These are phyloP conservation scores for Bromus sterilis DNA, from an alignment of 176 grass and related monocot genomes.

Conservation along the genomic window DNA sequence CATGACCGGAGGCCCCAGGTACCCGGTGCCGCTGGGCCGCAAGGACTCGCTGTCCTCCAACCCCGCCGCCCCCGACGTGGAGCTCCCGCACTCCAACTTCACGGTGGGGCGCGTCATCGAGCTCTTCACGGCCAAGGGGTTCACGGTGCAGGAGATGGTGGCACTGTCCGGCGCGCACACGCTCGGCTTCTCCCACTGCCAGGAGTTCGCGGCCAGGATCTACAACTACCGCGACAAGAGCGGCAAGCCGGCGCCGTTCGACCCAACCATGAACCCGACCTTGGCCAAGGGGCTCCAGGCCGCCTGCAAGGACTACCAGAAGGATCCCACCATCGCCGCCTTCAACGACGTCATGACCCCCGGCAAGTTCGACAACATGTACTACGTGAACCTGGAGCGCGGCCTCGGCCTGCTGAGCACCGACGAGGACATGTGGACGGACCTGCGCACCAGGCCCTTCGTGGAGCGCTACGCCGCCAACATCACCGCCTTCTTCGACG, in stretches of 20 bases:
- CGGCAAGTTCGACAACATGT: conserved; percentile 73
- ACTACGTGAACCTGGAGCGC: conserved; percentile 69
- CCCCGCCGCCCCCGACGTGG: conserved; percentile 26
- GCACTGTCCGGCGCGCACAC: conserved; percentile 70
- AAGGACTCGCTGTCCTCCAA: conserved; percentile 59
- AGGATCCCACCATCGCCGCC: conserved; percentile 41
- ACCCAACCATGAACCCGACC: conserved; percentile 43
- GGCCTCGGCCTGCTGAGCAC: conserved; percentile 59
- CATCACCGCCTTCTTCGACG: conserved; percentile 57
- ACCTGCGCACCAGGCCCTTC: conserved; percentile 53
- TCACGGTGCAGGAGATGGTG: conserved; percentile 57
- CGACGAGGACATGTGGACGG: conserved; percentile 56
- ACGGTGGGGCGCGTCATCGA: conserved; percentile 28
- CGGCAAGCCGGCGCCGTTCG: conserved; percentile 26
- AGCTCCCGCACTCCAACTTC: conserved; percentile 48
- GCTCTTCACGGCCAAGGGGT: conserved; percentile 41
- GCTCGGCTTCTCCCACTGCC: conserved; percentile 69
- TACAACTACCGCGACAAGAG: conserved; percentile 23
- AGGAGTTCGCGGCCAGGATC: conserved; percentile 55
- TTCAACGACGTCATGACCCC: conserved; percentile 86
- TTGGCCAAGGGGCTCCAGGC: conserved; percentile 16
- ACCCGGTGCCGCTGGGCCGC: conserved; percentile 55
- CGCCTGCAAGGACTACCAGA: conserved; percentile 37
- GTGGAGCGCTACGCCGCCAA: conserved; percentile 65
- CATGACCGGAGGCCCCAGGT: conserved; percentile 68